Evolutionary conservation across 2,329 filamentous ascomycete genomes (phyloP).

Genomic region (Penicillium corylophilum): DNA sequence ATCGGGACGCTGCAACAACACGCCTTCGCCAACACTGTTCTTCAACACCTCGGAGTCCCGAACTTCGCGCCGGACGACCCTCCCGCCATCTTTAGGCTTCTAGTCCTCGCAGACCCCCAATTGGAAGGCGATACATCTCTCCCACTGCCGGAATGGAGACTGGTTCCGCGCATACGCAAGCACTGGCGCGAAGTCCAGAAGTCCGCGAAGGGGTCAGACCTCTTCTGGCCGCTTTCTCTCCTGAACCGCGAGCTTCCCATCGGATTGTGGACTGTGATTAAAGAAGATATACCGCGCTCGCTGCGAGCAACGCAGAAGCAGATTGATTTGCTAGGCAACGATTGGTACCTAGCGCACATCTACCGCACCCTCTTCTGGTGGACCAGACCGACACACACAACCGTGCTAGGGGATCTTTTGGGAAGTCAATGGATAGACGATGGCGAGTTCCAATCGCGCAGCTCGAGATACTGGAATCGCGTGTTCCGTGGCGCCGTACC

Average conservation of each 20-base stretch:
- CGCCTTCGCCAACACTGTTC: constrained; percentile 36
- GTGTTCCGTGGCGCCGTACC: constrained; percentile 70
- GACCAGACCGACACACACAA: constrained; percentile 79
- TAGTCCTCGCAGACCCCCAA: constrained; percentile 88
- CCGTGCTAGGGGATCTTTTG: constrained; percentile 84
- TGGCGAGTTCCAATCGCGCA: constrained; percentile 74
- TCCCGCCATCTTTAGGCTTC: constrained; percentile 75
- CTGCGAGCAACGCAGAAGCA: constrained; percentile 71
- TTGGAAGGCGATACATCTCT: constrained; percentile 89
- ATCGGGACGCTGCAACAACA: constrained; percentile 11
- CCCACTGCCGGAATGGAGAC: constrained; percentile 51
- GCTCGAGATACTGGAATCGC: constrained; percentile 73
- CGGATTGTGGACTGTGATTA: constrained; percentile 44
- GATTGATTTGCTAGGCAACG: constrained; percentile 88
- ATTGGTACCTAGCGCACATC: constrained; percentile 90
- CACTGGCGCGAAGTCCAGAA: constrained; percentile 33
- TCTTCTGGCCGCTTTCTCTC: constrained; percentile 10
- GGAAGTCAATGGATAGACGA: constrained; percentile 94
- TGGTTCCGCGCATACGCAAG: constrained; percentile 41
- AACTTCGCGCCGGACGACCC: constrained; percentile 13
- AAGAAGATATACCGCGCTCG: constrained; percentile 67
- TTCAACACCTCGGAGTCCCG: constrained; percentile 33
- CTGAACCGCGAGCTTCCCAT: constrained; percentile 17
- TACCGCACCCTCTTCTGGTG: constrained; percentile 83
- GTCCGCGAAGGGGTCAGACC: constrained; percentile 10